Conservation (phyloP, 129 eudicot species). For the Calendula officinalis region DNA sequence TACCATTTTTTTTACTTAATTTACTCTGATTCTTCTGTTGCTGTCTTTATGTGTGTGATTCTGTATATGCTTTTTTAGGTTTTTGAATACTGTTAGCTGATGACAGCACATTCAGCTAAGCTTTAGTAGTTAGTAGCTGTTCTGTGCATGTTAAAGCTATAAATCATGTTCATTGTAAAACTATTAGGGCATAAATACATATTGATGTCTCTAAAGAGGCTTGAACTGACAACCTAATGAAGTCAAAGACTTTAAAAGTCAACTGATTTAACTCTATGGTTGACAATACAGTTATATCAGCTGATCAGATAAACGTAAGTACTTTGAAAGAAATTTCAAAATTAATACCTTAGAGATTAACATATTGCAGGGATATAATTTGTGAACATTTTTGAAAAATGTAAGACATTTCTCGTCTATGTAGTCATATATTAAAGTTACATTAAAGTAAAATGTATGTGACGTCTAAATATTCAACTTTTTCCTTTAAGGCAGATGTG, state of each 20-base stretch:
- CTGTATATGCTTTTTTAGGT: slow-evolving; percentile 1
- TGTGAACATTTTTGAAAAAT: slow-evolving; percentile 1
- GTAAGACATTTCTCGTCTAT: not conserved
- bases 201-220: not conserved
- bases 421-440: not conserved
- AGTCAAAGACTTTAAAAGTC: not conserved
- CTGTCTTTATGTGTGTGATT: slow-evolving; percentile 5
- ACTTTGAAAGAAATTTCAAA: not conserved
- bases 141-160: too few species aligned
- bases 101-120: not conserved
- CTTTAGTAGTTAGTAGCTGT: too few species aligned
- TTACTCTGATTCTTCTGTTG: not conserved
- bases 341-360: not conserved
- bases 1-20: not conserved
- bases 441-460: not conserved
- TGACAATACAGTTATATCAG: not conserved
- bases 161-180: too few species aligned
- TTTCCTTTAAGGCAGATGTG: too few species aligned
- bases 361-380: too few species aligned
- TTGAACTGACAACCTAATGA: not conserved
- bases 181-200: too few species aligned
- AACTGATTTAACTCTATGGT: not conserved
- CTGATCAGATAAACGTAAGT: not conserved
- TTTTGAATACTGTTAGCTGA: not conserved
- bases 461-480: too few species aligned